Percentiles rank a stretch among this genome's conserved stretches.
Evolutionary conservation across 495 filamentous ascomycete species (phyloP).

Genomic region (Aspergillus conjunctus): DNA sequence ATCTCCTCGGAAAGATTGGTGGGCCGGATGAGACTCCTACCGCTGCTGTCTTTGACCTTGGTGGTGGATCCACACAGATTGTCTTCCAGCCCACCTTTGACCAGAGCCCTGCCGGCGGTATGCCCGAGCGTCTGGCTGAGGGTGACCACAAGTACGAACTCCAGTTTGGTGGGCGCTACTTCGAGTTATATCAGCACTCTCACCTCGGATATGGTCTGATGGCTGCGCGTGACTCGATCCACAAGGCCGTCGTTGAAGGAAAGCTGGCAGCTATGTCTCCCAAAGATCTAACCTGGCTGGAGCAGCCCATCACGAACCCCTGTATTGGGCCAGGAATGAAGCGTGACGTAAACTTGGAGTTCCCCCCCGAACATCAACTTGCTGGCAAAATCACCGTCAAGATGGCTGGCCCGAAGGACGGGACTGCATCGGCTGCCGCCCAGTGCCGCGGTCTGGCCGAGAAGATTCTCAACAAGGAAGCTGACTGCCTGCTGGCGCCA

Average conservation of each 20-base stretch:
- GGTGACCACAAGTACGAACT: conserved; percentile 97
- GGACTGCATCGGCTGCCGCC: conserved; percentile 60
- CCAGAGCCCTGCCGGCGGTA: conserved; percentile 70
- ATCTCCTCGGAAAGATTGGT: conserved; percentile 96
- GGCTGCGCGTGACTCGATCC: conserved; percentile 84
- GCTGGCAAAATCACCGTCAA: conserved; percentile 65
- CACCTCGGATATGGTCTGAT: conserved; percentile 97
- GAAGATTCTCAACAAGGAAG: conserved; percentile 86
- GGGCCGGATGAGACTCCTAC: conserved; percentile 86
- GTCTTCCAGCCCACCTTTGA: conserved; percentile 96
- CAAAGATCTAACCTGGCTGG: conserved; percentile 57
- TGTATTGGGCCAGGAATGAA: conserved; percentile 83
- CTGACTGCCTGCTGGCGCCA: conserved; percentile 76
- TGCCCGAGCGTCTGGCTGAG: conserved; percentile 82
- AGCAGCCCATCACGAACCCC: conserved; percentile 74
- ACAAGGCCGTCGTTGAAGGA: conserved; percentile 67
- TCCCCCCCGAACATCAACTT: conserved; percentile 63
- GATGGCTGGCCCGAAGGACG: conserved; percentile 78
- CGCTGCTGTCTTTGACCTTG: conserved; percentile 93
- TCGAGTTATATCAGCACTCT: conserved; percentile 96
- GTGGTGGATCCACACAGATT: conserved; percentile 96
- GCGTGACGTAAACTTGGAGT: conserved; percentile 65
- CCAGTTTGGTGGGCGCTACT: conserved; percentile 84
- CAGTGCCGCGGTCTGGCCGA: conserved; percentile 91
- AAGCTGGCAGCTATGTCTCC: conserved; percentile 50